Evolutionary conservation across 306 rosid genomes (phyloP).

Genomic region (Bauhinia variegata): DNA sequence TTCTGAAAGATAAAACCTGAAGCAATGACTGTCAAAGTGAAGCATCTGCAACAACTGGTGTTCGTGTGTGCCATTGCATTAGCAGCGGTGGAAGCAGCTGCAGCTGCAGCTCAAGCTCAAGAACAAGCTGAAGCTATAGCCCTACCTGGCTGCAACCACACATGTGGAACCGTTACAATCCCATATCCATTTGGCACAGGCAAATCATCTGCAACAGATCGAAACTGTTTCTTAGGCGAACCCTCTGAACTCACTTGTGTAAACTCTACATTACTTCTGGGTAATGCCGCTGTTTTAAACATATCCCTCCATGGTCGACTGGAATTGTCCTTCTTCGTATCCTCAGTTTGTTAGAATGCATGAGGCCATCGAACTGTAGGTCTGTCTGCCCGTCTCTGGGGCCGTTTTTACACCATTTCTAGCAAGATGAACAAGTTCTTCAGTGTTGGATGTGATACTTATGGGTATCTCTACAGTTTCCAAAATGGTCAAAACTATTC

Average conservation of each 20-base stretch:
- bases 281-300: background rate
- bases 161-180: conserved; percentile 20
- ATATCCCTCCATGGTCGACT: background rate
- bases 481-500: background rate
- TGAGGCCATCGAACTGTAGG: background rate
- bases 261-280: background rate
- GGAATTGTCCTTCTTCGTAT: background rate
- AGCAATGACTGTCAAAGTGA: too few species aligned
- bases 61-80: too few species aligned
- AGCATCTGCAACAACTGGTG: too few species aligned
- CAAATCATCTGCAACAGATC: background rate
- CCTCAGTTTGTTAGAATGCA: background rate
- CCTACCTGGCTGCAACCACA: background rate
- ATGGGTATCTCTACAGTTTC: background rate
- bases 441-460: conserved; percentile 27
- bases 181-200: conserved; percentile 39
- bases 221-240: conserved; percentile 9
- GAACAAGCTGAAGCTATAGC: too few species aligned
- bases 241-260: background rate
- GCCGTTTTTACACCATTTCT: conserved; percentile 8
- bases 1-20: too few species aligned
- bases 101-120: too few species aligned
- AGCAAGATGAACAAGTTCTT: conserved; percentile 19
- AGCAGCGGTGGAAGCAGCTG: too few species aligned
- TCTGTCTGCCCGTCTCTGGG: background rate